Base-by-base conservation (phyloP, 2,329 filamentous ascomycete genomes). In the Juglanconis oblonga region DNA sequence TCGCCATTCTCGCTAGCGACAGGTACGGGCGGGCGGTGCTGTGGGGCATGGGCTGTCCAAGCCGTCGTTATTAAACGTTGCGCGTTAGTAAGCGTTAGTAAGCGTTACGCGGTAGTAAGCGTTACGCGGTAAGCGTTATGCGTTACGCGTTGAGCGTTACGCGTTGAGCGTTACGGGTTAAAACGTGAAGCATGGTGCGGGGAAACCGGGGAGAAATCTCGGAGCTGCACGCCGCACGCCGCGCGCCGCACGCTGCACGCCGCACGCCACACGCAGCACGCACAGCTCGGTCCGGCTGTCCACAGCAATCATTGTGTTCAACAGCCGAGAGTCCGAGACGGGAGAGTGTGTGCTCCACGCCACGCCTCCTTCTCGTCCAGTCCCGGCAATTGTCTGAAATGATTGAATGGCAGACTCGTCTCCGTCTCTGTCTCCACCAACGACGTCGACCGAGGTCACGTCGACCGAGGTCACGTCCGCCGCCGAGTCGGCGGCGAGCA, bases 351-450 rank as follows among this genome's bases (percentile, higher is more conserved):
- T 3, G 31, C 48, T 36, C 11, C 48, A 36, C 48, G 48, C 32
- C 48, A 38, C 36, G 36, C 36, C 7, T 31, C 24, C 31, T 48
- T 13, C 32, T 14, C 31, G 31, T 36, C 31, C 13, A 5, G 31
- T 17, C 14, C 47, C 24, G 7, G 24, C 29, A 7, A 3, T 17
- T 11, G 5, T 17, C 35, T 11, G n/a, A 31, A n/a, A 33, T 51
- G 48, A 38, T 42, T 58, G 57, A 54, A 58, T 58, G 57, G 57
- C 57, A 53, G 49, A 53, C 57, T 58, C 57, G 52, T 58, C 57
- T 52, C 51, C 57, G 51, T 58, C 57, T 44, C 50, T 51, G 51
- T 58, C 57, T 42, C 47, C 57, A 53, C 5, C 51, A 17, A 3
- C 50, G 52, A 31, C 56, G 13, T 31, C 56, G 45, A 40, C 32